Evolutionary conservation across 2,329 filamentous ascomycete species (phyloP).

Genomic region (Didymosphaeria variabile): DNA sequence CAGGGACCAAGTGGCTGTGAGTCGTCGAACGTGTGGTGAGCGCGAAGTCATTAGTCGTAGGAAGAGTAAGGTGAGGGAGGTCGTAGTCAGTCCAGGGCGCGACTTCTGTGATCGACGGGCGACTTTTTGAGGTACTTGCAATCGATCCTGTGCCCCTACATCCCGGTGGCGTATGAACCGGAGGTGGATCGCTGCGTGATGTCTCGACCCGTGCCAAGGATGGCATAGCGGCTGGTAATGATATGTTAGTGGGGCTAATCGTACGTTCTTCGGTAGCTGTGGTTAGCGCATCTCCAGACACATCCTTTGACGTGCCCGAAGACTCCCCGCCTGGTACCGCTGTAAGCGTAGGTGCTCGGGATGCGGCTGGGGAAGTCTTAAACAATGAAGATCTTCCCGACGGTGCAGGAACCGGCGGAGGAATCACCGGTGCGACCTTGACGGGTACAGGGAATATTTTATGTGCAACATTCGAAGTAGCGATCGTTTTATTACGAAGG

Average conservation of each 20-base stretch:
- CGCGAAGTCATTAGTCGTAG: not conserved
- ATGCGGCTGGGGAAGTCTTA: constrained; percentile 5
- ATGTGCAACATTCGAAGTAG: not conserved
- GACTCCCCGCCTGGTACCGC: not conserved
- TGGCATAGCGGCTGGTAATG: constrained; percentile 1
- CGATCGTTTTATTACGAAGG: constrained; percentile 1
- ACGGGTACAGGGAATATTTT: not conserved
- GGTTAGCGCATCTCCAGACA: not conserved
- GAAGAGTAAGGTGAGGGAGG: constrained; percentile 1
- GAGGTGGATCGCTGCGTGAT: not conserved
- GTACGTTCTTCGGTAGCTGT: not conserved
- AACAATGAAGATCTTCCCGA: not conserved
- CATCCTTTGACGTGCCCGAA: not conserved
- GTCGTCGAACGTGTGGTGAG: not conserved
- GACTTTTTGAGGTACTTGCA: constrained; percentile 24
- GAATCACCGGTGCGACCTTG: constrained; percentile 28
- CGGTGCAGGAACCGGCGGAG: constrained; percentile 12
- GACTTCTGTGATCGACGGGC: constrained; percentile 28
- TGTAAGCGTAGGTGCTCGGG: constrained; percentile 7
- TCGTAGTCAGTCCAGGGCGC: constrained; percentile 37
- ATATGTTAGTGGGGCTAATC: not conserved
- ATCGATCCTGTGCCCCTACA: constrained; percentile 11
- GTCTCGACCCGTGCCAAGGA: not conserved
- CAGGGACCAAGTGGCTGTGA: not conserved
- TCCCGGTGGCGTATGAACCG: not conserved